Evolutionary conservation across 2,329 filamentous ascomycete genomes (phyloP).

Genomic region (Colletotrichum viniferum): DNA sequence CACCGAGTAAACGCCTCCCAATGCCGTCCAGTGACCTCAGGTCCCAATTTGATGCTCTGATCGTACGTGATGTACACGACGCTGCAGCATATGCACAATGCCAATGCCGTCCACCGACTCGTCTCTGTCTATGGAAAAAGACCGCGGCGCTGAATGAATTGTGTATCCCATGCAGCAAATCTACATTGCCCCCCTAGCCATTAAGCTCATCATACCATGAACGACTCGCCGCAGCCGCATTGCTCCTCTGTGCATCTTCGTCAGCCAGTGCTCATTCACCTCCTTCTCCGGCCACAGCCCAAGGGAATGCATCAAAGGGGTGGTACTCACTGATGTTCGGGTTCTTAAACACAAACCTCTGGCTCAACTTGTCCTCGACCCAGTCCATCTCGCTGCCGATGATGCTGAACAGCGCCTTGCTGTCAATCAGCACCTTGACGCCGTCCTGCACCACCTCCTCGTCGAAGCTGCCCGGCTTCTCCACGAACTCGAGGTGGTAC

Average conservation of each 20-base stretch:
- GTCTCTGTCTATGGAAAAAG: not conserved
- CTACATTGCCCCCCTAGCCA: not conserved
- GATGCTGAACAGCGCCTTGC: slow-evolving; percentile 96
- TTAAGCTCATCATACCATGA: slow-evolving; percentile 69
- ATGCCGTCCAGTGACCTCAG: not conserved
- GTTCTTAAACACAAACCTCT: slow-evolving; percentile 93
- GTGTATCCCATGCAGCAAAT: not conserved
- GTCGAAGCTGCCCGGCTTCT: slow-evolving; percentile 86
- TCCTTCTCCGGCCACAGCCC: accelerated
- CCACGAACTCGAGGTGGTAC: slow-evolving; percentile 94
- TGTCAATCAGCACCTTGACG: slow-evolving; percentile 94
- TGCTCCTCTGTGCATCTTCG: slow-evolving; percentile 72
- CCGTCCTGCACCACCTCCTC: slow-evolving; percentile 95
- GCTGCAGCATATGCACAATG: not conserved
- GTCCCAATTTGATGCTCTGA: not conserved
- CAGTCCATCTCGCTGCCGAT: slow-evolving; percentile 99
- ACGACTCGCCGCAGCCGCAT: slow-evolving; percentile 96
- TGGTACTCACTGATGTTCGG: slow-evolving; percentile 91
- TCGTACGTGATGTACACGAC: slow-evolving; percentile 14
- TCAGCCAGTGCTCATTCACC: slow-evolving; percentile 29
- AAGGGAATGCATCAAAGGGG: not conserved
- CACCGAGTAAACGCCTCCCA: slow-evolving; percentile 18
- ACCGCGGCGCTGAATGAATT: not conserved
- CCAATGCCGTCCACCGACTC: not conserved
- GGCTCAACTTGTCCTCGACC: slow-evolving; percentile 92